Evolutionary conservation across 1,284 basidiomycete genomes (phyloP), one percentile per base, ranked within the genome.

Genomic region (Garcileccinum viscosum): DNA sequence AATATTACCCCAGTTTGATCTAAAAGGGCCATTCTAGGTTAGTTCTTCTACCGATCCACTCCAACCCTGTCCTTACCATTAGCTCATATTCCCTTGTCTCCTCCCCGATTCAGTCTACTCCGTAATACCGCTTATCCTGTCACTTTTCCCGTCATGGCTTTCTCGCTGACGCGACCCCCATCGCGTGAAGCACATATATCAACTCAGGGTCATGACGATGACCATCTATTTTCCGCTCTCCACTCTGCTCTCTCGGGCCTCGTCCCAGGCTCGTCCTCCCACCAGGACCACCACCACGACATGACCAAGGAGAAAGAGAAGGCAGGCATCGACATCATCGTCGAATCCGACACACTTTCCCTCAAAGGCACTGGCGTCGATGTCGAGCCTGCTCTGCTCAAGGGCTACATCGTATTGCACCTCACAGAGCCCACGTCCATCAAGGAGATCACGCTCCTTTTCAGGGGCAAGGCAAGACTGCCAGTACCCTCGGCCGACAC

Each of bases 311-410:
- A 84, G 71, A 84, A 83, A 62, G 86, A 87, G 62, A 86, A 84
- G 66, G 84, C 87, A 32, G 85, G 84, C 59, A 84, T 97, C 71
- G 93, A 95, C 74, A 92, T 97, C 75, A 76, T 90, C 64, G 88
- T 96, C 71, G 89, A 93, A 79, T 85, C 86, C 17, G 91, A 93
- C 61, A 85, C 84, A 72, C 83, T 97, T 72, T 85, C 86, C 66
- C 87, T 97, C 76, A 88, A 90, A 72, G 95, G 95, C 64, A 91
- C 92, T 27, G 94, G 94, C 50, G 88, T 89, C 73, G 94, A 96
- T 72, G 92, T 95, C 75, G 92, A 95, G 75, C 91, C 95, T 7
- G 89, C 91, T 17, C 80, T 88, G 17, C 88, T 95, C 69, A 88
- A 88, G 62, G 96, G 96, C 14, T 86, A 92, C 77, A 87, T 98